Base-by-base conservation (phyloP, 2,329 filamentous ascomycete species). In the Aspergillus flavus region DNA sequence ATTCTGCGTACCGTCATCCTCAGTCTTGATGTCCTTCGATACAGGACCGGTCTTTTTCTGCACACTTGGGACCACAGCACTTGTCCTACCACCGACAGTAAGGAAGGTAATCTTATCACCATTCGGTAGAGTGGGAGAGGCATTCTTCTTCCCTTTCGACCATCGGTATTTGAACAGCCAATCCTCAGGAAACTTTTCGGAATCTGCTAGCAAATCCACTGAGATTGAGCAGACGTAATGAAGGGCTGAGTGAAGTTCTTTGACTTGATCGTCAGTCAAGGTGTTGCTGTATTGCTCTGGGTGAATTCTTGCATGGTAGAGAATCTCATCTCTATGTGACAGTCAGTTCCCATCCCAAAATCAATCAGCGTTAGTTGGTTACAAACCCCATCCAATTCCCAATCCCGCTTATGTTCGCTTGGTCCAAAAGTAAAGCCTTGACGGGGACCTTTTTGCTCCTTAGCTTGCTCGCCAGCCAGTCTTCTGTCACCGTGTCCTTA, bases 201-300 rank as follows among this genome's bases (percentile, higher is more conserved):
- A 94, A 67, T 98, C 93, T 2, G 88, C 93, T 6, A 97, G 84
- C 30, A 89, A 83, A 56, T 91, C 91, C 23, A 94, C 89, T 0
- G 94, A 92, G 0, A 88, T 90, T 63, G 89, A 86, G 75, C 93
- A 97, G 10, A 99, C 90, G 66, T 91, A 88, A 63, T 90, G 84
- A 50, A 97, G 89, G 0, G 89, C 85, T 10, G 88, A 82, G 76
- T 95, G 89, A 2, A 99, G 82, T 45, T 82, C 83, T 67, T 86
- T 84, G 66, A 96, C 87, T 75, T 97, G 90, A 0, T 80, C 84
- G 36, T 91, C 87, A 65, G 76, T 84, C 68, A 98, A 91, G 0
- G 91, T 91, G 72, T 97, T 89, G 78, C 90, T 93, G 79, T 96
- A 96, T 75, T 97, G 93, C 76, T 97, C 94, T 0, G 95, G 95